Evolutionary conservation across 2,329 filamentous ascomycete genomes (phyloP).

Genomic region (Fusarium chlamydosporum): DNA sequence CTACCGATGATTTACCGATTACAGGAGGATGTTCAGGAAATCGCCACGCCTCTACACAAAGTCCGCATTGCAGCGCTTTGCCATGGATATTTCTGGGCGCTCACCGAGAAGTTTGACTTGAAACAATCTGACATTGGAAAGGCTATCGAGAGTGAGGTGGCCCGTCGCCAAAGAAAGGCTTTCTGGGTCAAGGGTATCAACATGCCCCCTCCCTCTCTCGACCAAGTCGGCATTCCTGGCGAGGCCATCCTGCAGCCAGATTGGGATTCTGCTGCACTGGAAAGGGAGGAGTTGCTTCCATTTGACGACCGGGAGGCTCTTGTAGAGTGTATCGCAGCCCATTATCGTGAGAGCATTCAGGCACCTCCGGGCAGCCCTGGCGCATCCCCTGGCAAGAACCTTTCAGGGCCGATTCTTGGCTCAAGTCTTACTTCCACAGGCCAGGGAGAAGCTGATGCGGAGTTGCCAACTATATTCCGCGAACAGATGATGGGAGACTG

Average conservation of each 20-base stretch:
- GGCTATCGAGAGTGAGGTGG: slow-evolving; percentile 81
- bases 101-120: slow-evolving; percentile 83
- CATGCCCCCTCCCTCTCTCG: slow-evolving; percentile 76
- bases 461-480: slow-evolving; percentile 75
- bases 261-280: slow-evolving; percentile 67
- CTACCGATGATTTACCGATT: slow-evolving; percentile 90
- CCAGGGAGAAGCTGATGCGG: slow-evolving; percentile 59
- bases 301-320: slow-evolving; percentile 81
- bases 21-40: slow-evolving; percentile 83
- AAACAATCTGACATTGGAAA: slow-evolving; percentile 77
- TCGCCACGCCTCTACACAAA: slow-evolving; percentile 77
- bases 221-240: slow-evolving; percentile 71
- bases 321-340: slow-evolving; percentile 79
- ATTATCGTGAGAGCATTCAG: slow-evolving; percentile 73
- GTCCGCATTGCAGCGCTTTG: slow-evolving; percentile 86
- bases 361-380: slow-evolving; percentile 80
- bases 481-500: slow-evolving; percentile 85
- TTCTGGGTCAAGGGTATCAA: slow-evolving; percentile 84
- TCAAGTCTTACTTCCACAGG: slow-evolving; percentile 60
- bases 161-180: slow-evolving; percentile 77
- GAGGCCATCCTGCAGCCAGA: slow-evolving; percentile 59
- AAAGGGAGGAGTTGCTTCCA: slow-evolving; percentile 75
- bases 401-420: slow-evolving; percentile 73
- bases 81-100: slow-evolving; percentile 88
- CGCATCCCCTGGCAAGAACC: slow-evolving; percentile 75